Conservation (phyloP, 2,329 filamentous ascomycete genomes). For the Paracoccidioides lutzii region DNA sequence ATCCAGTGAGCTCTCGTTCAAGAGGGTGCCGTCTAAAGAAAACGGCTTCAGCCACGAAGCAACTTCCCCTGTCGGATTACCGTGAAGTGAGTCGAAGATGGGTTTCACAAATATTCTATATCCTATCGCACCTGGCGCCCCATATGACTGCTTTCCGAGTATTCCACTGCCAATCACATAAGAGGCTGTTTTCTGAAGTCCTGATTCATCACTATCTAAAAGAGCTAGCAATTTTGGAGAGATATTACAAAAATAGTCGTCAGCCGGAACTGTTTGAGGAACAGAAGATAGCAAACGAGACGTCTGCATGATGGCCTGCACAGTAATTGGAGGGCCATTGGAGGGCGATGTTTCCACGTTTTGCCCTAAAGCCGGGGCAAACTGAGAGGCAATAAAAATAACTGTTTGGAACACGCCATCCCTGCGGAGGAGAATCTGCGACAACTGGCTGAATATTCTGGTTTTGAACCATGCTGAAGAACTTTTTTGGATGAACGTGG, state of each 20-base stretch:
- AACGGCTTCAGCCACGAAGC: conserved; percentile 19
- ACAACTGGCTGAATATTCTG: conserved; percentile 25
- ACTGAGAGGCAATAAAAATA: conserved; percentile 30
- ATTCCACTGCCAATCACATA: conserved; percentile 34
- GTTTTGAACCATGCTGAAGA: conserved; percentile 28
- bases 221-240: conserved; percentile 28
- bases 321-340: conserved; percentile 28
- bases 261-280: conserved; percentile 25
- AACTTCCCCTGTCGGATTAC: conserved; percentile 16
- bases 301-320: conserved; percentile 33
- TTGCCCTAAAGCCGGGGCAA: conserved; percentile 27
- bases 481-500: conserved; percentile 26
- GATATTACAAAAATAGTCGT: conserved; percentile 26
- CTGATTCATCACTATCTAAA: conserved; percentile 28
- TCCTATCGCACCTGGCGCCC: conserved; percentile 28
- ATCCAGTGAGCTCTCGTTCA: neutral
- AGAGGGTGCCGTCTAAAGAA: conserved; percentile 9
- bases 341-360: conserved; percentile 19
- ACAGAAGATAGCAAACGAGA: conserved; percentile 31
- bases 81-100: conserved; percentile 26
- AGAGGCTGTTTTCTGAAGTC: conserved; percentile 29
- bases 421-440: conserved; percentile 26
- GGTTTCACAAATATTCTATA: conserved; percentile 32
- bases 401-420: conserved; percentile 32
- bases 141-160: conserved; percentile 27